Evolutionary conservation across 768 basidiomycete species (phyloP).

Genomic region (Suillus occidentalis): DNA sequence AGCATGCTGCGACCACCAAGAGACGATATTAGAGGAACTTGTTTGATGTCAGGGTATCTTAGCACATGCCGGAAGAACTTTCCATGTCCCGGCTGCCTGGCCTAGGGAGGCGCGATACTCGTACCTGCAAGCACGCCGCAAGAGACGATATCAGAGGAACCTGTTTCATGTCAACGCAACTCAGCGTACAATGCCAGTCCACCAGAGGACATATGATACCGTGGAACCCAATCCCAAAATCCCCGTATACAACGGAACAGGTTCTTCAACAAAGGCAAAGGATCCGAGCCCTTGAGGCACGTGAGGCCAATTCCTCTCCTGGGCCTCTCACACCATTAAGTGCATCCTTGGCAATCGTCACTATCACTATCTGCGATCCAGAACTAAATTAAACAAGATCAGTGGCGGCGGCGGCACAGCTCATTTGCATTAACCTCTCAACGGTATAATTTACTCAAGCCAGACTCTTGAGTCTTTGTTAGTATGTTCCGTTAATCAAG

Average conservation of each 20-base stretch:
- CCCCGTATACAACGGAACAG: slow-evolving; percentile 25
- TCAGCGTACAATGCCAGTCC: too few relatives aligned
- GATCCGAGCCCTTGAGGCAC: neutral
- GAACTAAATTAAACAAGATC: neutral
- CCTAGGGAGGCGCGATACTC: too few relatives aligned
- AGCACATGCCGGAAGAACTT: slow-evolving; percentile 28
- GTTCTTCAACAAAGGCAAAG: neutral
- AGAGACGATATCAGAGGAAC: too few relatives aligned
- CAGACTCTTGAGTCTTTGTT: slow-evolving; percentile 16
- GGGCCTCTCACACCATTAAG: slow-evolving; percentile 26
- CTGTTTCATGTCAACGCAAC: too few relatives aligned
- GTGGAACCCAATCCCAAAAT: slow-evolving; percentile 30
- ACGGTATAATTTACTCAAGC: slow-evolving; percentile 19
- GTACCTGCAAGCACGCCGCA: too few relatives aligned
- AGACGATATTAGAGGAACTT: neutral
- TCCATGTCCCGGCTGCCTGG: slow-evolving; percentile 5
- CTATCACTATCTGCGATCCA: slow-evolving; percentile 25
- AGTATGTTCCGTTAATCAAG: neutral
- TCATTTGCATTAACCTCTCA: slow-evolving; percentile 12
- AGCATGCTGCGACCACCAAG: slow-evolving; percentile 27
- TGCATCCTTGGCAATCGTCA: slow-evolving; percentile 27
- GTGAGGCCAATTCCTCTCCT: slow-evolving; percentile 13
- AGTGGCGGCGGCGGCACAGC: neutral
- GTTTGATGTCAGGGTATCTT: neutral
- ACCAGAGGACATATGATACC: neutral